A percentile compares a stretch with the other conserved stretches of the same genome.
These are phyloP conservation scores for Hypoxylon lenormandii DNA, from an alignment of 495 filamentous ascomycete genomes.

Conservation along the genomic window DNA sequence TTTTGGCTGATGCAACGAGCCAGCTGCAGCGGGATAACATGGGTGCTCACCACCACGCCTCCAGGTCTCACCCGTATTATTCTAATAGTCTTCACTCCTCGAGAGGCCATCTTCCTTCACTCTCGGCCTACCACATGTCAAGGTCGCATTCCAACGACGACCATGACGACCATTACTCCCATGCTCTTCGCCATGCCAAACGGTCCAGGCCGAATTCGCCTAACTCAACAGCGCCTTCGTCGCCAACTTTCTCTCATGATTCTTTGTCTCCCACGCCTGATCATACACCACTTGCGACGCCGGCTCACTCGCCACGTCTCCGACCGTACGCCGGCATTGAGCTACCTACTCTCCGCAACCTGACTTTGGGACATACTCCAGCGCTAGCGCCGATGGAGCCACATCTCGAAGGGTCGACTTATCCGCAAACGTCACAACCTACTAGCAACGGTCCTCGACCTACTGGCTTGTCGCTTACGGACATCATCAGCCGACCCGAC, in stretches of 20 bases:
- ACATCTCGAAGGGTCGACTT: constrained; percentile 65
- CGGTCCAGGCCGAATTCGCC: constrained; percentile 92
- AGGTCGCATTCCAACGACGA: constrained; percentile 91
- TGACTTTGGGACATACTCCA: constrained; percentile 87
- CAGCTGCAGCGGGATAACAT: constrained; percentile 82
- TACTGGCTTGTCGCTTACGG: constrained; percentile 79
- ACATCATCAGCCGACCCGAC: constrained; percentile 90
- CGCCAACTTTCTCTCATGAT: constrained; percentile 97
- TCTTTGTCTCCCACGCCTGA: constrained; percentile 95
- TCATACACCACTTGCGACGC: constrained; percentile 94
- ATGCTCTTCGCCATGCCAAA: constrained; percentile 76
- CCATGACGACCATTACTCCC: constrained; percentile 75
- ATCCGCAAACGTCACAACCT: constrained; percentile 54
- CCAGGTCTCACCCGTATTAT: constrained; percentile 69
- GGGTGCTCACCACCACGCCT: constrained; percentile 50
- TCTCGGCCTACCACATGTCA: constrained; percentile 92
- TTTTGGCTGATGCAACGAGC: constrained; percentile 90
- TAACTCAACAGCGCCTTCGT: constrained; percentile 93
- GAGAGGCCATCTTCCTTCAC: constrained; percentile 74
- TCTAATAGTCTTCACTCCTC: constrained; percentile 64
- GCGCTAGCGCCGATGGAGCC: constrained; percentile 94
- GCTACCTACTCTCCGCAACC: constrained; percentile 87
- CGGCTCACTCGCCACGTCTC: constrained; percentile 92
- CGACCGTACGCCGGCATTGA: constrained; percentile 76
- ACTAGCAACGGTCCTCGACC: constrained; percentile 58